Conservation (phyloP, 345 rosid species). For the Eucalyptus sp. region DNA sequence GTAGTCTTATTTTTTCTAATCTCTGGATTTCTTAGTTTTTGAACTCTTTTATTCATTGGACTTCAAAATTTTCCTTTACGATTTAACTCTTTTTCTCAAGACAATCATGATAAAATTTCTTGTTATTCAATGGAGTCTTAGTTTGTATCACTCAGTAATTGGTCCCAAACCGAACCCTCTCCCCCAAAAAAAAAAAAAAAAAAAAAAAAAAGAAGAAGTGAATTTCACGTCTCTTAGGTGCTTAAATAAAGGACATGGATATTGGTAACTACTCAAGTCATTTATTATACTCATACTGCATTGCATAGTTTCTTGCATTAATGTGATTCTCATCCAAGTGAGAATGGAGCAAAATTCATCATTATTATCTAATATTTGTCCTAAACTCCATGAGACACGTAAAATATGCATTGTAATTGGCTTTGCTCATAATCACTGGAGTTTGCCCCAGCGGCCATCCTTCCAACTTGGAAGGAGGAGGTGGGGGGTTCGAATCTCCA, state of each 20-base stretch:
- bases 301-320: not conserved
- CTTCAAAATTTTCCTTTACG: not conserved
- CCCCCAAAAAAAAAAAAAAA: fast-evolving
- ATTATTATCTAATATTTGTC: not conserved
- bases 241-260: not conserved
- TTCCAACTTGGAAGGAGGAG: too few relatives aligned
- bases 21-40: not conserved
- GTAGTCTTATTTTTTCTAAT: not conserved
- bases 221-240: not conserved
- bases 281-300: not conserved
- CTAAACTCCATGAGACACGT: not conserved
- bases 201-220: not conserved
- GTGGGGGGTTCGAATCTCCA: too few relatives aligned
- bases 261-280: not conserved
- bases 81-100: too few relatives aligned
- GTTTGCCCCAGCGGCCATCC: too few relatives aligned
- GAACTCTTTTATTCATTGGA: not conserved
- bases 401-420: not conserved
- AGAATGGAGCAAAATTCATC: not conserved
- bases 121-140: too few relatives aligned
- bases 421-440: not conserved
- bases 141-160: too few relatives aligned
- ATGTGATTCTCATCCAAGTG: not conserved
- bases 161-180: fast-evolving
- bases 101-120: too few relatives aligned